These are phyloP conservation scores for Vitis hybrid DNA, from an alignment of 177 flowering plant genomes.

Conservation along the genomic window DNA sequence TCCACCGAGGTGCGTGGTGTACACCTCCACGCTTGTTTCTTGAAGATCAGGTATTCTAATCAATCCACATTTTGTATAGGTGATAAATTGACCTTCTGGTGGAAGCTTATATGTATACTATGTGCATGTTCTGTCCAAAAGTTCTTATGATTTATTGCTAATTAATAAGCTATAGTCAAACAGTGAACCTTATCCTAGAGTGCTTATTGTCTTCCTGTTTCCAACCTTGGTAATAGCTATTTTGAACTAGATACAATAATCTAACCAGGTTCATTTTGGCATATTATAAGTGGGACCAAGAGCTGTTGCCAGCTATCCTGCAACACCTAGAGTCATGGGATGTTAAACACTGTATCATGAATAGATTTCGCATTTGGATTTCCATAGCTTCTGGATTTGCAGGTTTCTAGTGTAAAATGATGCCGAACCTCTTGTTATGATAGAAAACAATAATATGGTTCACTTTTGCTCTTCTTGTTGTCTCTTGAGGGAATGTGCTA, in stretches of 20 bases:
- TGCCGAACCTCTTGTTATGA: background rate
- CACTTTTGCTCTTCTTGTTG: no score
- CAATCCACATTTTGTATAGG: background rate
- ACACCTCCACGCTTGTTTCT: conserved; percentile 95
- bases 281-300: background rate
- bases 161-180: background rate
- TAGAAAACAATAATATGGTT: no score
- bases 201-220: background rate
- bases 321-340: background rate
- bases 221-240: no score
- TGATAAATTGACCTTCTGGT: background rate
- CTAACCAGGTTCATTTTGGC: background rate
- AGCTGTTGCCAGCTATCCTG: background rate
- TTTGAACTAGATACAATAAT: background rate
- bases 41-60: conserved; percentile 84
- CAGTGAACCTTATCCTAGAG: background rate
- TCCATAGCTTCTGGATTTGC: background rate
- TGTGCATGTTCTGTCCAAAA: background rate
- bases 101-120: background rate
- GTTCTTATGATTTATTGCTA: background rate
- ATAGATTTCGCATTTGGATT: background rate
- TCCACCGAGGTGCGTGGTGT: conserved; percentile 94
- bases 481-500: no score
- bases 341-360: background rate
- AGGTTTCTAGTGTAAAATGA: background rate